Evolutionary conservation across 192 early-diverging fungal species (phyloP).

Genomic region (Coemansia sp.): DNA sequence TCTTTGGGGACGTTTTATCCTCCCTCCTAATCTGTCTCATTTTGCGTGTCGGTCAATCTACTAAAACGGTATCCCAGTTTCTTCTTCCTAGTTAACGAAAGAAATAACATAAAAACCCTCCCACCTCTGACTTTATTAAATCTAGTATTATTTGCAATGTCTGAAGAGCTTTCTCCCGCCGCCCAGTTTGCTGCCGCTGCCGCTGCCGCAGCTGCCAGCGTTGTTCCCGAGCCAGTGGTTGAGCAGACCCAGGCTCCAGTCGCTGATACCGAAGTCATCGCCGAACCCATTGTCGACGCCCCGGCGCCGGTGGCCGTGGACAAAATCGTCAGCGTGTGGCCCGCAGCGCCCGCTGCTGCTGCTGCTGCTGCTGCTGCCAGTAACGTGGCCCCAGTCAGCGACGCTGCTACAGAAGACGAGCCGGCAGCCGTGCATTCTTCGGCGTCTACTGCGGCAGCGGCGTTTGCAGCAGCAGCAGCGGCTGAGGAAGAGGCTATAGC

Average conservation of each 20-base stretch:
- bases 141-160: constrained; percentile 13
- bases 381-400: not conserved
- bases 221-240: not conserved
- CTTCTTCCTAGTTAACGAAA: not conserved
- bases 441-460: not conserved
- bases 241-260: not conserved
- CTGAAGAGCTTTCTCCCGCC: constrained; percentile 38
- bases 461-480: not conserved
- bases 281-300: not conserved
- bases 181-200: constrained; percentile 50
- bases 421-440: not conserved
- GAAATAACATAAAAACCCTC: not conserved
- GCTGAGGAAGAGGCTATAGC: not conserved
- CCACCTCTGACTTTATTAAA: not conserved
- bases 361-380: constrained; percentile 6
- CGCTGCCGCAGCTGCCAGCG: constrained; percentile 23
- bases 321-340: not conserved
- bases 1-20: no score
- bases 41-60: constrained; percentile 11
- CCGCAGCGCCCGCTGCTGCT: constrained; percentile 6
- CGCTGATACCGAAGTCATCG: not conserved
- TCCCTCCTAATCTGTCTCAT: not conserved
- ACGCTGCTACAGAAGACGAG: not conserved
- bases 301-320: not conserved
- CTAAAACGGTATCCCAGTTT: not conserved